Conservation (phyloP, 192 early-diverging fungal species). For the Backusella mclennaniae region DNA sequence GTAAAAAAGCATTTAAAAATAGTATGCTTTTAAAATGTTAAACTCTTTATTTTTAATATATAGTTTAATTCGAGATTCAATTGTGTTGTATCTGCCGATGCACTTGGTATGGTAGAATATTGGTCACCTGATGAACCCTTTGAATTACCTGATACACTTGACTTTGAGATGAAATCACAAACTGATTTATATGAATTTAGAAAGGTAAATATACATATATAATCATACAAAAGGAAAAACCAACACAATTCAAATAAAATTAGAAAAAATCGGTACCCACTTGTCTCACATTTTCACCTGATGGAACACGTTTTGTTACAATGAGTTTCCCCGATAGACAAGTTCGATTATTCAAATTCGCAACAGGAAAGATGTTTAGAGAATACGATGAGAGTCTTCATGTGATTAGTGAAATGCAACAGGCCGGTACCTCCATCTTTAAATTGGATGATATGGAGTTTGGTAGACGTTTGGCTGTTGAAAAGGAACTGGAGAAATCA, state of each 20-base stretch:
- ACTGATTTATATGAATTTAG: conserved; percentile 97
- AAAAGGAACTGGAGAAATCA: conserved; percentile 82
- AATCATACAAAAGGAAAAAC: no score
- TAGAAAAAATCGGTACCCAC: conserved; percentile 75
- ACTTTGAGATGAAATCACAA: conserved; percentile 86
- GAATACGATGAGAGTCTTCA: conserved; percentile 91
- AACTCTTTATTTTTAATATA: not conserved
- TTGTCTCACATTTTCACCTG: conserved; percentile 79
- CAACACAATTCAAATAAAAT: no score
- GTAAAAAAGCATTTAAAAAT: conserved; percentile 14
- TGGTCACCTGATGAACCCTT: conserved; percentile 77
- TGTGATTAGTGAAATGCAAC: conserved; percentile 85
- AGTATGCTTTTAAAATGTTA: not conserved
- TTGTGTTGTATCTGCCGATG: conserved; percentile 82
- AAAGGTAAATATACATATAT: conserved; percentile 55
- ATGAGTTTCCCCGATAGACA: conserved; percentile 81
- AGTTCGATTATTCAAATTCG: conserved; percentile 81
- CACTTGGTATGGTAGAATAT: conserved; percentile 91
- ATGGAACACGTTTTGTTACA: conserved; percentile 83
- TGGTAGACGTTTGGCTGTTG: conserved; percentile 86
- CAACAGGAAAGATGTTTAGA: conserved; percentile 81
- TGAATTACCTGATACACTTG: conserved; percentile 58
- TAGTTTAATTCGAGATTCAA: conserved; percentile 72
- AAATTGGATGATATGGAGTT: conserved; percentile 98
- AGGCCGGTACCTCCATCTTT: conserved; percentile 71